Evolutionary conservation across 2,329 filamentous ascomycete genomes (phyloP).

Genomic region (Diaporthe ampelina): DNA sequence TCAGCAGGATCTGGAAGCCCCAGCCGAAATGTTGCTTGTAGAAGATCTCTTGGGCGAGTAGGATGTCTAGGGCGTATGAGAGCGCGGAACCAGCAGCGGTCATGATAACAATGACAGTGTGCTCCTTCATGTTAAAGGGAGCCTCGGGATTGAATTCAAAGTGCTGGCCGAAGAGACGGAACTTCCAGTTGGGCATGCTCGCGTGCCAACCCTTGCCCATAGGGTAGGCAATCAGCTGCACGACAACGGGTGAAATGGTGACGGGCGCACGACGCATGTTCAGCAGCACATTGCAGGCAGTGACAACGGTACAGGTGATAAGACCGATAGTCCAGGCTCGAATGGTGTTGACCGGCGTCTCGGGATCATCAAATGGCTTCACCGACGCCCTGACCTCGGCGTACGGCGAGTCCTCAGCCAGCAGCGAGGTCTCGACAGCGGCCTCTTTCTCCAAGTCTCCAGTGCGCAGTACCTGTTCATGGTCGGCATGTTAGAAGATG

Average conservation of each 20-base stretch:
- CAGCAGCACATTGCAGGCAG: constrained; percentile 69
- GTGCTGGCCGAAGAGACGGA: constrained; percentile 50
- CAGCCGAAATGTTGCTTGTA: constrained; percentile 68
- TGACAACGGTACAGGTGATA: constrained; percentile 70
- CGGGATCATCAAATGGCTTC: constrained; percentile 61
- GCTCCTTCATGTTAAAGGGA: constrained; percentile 62
- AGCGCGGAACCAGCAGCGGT: constrained; percentile 53
- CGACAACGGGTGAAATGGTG: constrained; percentile 65
- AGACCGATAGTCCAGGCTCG: constrained; percentile 72
- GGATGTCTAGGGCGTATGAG: constrained; percentile 56
- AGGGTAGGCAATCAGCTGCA: constrained; percentile 69
- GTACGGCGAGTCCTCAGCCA: constrained; percentile 71
- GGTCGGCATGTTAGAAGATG: not conserved
- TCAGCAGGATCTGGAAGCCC: constrained; percentile 71
- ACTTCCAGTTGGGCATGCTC: constrained; percentile 49
- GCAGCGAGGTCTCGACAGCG: constrained; percentile 57
- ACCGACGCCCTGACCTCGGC: constrained; percentile 64
- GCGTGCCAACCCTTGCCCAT: constrained; percentile 49
- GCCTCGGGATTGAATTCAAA: constrained; percentile 55
- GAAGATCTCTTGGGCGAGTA: constrained; percentile 60
- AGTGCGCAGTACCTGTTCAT: constrained; percentile 28
- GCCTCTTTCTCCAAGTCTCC: constrained; percentile 39
- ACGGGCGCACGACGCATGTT: constrained; percentile 64
- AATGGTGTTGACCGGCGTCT: constrained; percentile 69
- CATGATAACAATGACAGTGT: constrained; percentile 64